These are phyloP conservation scores for Sugiyamaella neomexicana DNA, from an alignment of 1,139 yeast species.

Conservation along the genomic window DNA sequence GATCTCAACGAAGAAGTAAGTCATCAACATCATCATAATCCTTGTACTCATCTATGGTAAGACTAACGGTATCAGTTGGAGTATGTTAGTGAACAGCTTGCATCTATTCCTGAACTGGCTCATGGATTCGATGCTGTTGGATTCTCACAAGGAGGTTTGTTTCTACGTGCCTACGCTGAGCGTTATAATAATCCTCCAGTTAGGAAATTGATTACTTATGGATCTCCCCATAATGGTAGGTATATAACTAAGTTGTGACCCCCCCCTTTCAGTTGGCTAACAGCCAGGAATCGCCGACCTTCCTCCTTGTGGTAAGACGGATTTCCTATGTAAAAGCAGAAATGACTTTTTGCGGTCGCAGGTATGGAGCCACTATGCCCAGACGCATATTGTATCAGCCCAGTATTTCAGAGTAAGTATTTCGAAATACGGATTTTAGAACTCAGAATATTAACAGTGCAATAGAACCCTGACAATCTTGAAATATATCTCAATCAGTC, in stretches of 20 bases:
- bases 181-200: conserved; percentile 53
- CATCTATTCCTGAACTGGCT: conserved; percentile 45
- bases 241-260: background rate
- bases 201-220: conserved; percentile 64
- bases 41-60: conserved; percentile 35
- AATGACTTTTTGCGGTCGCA: conserved; percentile 58
- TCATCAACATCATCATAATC: conserved; percentile 28
- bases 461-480: conserved; percentile 43
- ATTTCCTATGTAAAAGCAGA: conserved; percentile 61
- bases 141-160: conserved; percentile 80
- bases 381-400: conserved; percentile 63
- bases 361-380: conserved; percentile 61
- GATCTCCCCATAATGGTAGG: conserved; percentile 76
- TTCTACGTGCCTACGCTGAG: conserved; percentile 65
- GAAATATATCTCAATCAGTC: conserved; percentile 53
- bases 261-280: conserved; percentile 5
- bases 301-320: conserved; percentile 57
- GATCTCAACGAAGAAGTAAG: conserved; percentile 52
- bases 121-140: conserved; percentile 75
- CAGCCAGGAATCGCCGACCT: conserved; percentile 53
- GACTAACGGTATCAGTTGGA: conserved; percentile 37
- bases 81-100: conserved; percentile 47
- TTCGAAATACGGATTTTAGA: background rate
- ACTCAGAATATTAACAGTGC: background rate
- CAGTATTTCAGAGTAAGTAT: conserved; percentile 60